These are phyloP conservation scores for Erysimum cheiranthoides DNA, from an alignment of 345 rosid species.

Conservation along the genomic window DNA sequence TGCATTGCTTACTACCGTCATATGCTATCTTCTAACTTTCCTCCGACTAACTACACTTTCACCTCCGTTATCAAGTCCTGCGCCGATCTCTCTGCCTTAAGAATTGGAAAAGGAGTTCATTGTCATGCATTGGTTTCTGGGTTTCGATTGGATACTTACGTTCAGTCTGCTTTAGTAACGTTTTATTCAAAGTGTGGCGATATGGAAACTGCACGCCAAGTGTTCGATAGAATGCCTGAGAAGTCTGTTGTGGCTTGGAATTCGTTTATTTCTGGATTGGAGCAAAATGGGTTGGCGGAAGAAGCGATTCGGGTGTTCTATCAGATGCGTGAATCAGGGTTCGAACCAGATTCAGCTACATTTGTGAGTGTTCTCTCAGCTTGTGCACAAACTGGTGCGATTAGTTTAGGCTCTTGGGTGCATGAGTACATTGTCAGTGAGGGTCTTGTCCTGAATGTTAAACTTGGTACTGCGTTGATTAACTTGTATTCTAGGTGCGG, in stretches of 20 bases:
- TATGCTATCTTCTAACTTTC: conserved; percentile 53
- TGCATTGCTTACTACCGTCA: conserved; percentile 64
- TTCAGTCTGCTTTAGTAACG: conserved; percentile 68
- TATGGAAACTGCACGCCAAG: conserved; percentile 54
- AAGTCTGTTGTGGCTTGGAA: conserved; percentile 82
- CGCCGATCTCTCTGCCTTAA: conserved; percentile 57
- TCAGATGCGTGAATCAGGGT: conserved; percentile 55
- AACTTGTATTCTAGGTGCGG: conserved; percentile 91
- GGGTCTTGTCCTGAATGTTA: conserved; percentile 59
- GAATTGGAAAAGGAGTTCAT: conserved; percentile 62
- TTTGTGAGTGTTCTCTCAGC: conserved; percentile 72
- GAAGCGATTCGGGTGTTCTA: conserved; percentile 67
- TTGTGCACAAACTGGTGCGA: conserved; percentile 75
- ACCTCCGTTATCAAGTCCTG: conserved; percentile 79
- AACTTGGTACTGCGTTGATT: conserved; percentile 76
- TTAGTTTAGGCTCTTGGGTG: conserved; percentile 70
- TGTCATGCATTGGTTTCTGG: conserved; percentile 62
- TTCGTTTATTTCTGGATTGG: conserved; percentile 79
- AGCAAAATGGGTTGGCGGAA: conserved; percentile 70
- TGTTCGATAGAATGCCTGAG: conserved; percentile 73
- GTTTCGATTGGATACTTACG: conserved; percentile 65
- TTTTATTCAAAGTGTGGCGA: conserved; percentile 59
- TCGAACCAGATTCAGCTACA: conserved; percentile 68
- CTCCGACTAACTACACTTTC: conserved; percentile 70
- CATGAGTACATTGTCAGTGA: conserved; percentile 52